Conservation (phyloP, 768 basidiomycete genomes). For the Lentinula aciculospora region DNA sequence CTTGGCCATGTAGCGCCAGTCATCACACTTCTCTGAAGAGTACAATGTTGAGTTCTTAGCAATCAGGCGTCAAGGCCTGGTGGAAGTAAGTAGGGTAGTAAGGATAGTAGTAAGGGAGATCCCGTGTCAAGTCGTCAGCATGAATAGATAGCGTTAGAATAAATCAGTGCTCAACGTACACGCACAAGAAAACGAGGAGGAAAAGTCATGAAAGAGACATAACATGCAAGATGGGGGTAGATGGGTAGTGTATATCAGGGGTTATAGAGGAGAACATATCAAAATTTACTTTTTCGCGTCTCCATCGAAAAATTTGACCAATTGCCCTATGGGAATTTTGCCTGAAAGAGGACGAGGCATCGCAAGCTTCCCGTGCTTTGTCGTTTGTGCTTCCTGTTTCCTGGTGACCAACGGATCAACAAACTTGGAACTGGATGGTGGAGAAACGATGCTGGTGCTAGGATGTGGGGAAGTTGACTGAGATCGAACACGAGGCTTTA, state of each 20-base stretch:
- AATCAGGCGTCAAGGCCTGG: too few species aligned
- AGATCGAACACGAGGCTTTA: conserved; percentile 15
- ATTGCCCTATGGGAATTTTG: conserved; percentile 70
- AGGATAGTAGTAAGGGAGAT: neutral
- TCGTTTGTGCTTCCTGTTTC: conserved; percentile 51
- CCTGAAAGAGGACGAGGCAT: conserved; percentile 40
- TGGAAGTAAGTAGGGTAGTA: neutral
- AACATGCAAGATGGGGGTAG: neutral
- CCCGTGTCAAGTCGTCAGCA: neutral
- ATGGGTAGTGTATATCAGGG: neutral
- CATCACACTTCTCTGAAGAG: neutral
- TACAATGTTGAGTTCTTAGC: too few species aligned
- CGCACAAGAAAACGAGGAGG: neutral
- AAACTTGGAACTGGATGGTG: conserved; percentile 37
- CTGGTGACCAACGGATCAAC: conserved; percentile 73
- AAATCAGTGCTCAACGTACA: neutral
- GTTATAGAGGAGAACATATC: neutral
- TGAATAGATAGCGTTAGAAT: too few species aligned
- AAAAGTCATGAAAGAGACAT: neutral
- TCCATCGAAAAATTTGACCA: conserved; percentile 81
- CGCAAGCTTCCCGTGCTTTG: conserved; percentile 28
- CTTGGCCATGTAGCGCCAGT: neutral
- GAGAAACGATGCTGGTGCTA: neutral
- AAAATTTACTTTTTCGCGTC: conserved; percentile 27
- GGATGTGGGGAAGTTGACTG: conserved; percentile 12